These are phyloP conservation scores for Biscutella laevigata DNA, from an alignment of 441 rosid genomes.

Conservation along the genomic window DNA sequence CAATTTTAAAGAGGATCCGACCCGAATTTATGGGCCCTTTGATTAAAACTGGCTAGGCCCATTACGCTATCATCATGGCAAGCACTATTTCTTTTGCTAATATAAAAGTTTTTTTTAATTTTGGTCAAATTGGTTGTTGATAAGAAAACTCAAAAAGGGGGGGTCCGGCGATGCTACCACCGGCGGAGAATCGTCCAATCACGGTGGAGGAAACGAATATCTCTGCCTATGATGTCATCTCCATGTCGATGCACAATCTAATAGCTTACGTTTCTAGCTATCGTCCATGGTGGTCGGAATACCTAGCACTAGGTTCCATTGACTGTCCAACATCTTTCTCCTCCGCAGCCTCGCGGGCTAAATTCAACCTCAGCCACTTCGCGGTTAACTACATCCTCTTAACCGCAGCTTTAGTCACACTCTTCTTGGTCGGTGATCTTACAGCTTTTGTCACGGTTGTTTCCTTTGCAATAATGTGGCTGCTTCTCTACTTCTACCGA, in stretches of 20 bases:
- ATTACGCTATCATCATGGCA: constrained; percentile 1
- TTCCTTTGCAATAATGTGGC: constrained; percentile 29
- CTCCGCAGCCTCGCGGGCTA: constrained; percentile 22
- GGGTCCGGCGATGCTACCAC: constrained; percentile 15
- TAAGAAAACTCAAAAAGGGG: not conserved
- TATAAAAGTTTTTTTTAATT: too few relatives aligned
- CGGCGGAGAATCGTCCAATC: constrained; percentile 7
- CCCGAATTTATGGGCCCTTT: not conserved
- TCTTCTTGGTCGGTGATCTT: constrained; percentile 26
- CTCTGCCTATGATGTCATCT: constrained; percentile 28
- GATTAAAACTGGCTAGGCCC: not conserved
- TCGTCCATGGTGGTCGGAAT: constrained; percentile 49
- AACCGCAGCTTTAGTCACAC: constrained; percentile 19
- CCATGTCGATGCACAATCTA: constrained; percentile 37
- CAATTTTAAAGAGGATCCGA: not conserved
- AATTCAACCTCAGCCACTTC: constrained; percentile 28
- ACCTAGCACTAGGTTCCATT: constrained; percentile 30
- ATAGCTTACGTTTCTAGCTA: constrained; percentile 29
- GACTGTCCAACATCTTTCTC: constrained; percentile 28
- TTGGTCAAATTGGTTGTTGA: constrained; percentile 9
- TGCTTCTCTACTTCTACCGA: constrained; percentile 32
- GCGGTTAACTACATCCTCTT: constrained; percentile 33
- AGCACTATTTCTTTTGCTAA: not conserved
- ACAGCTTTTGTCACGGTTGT: constrained; percentile 25
- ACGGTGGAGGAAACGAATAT: not conserved